Conservation (phyloP, 176 grass and related monocot genomes). For the Paspalum vaginatum region DNA sequence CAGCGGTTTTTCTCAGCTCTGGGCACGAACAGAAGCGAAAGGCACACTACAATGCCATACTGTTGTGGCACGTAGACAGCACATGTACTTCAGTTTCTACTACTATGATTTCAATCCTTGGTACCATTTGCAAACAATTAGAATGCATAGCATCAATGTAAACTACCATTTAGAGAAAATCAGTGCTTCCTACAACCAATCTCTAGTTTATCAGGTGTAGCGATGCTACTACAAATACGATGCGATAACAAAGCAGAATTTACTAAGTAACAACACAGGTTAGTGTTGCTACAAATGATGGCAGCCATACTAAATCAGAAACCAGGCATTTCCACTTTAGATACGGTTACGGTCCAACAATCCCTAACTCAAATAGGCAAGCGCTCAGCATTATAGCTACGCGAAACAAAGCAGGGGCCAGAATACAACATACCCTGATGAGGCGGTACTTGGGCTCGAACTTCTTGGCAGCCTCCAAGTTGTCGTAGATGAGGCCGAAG, state of each 20-base stretch:
- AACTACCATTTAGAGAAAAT: not conserved
- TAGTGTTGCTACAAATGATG: not conserved
- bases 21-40: not conserved
- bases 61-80: not conserved
- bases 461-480: slow-evolving; percentile 79
- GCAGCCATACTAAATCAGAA: not conserved
- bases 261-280: not conserved
- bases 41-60: not conserved
- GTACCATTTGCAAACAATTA: slow-evolving; percentile 9
- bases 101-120: not conserved
- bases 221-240: not conserved
- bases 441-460: slow-evolving; percentile 96
- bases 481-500: slow-evolving; percentile 94
- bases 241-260: not conserved
- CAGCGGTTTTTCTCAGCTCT: not conserved
- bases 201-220: not conserved
- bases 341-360: not conserved
- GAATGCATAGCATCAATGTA: not conserved
- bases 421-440: slow-evolving; percentile 67
- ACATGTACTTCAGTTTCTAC: not conserved
- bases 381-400: not conserved
- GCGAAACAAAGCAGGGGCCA: not conserved
- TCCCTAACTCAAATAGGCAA: not conserved
- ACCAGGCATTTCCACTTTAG: not conserved
- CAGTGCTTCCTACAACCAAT: not conserved